A percentile compares a stretch with the other conserved stretches of the same genome.
Evolutionary conservation across 768 basidiomycete genomes (phyloP).

Genomic region (Pleurotus citrinopileatus): DNA sequence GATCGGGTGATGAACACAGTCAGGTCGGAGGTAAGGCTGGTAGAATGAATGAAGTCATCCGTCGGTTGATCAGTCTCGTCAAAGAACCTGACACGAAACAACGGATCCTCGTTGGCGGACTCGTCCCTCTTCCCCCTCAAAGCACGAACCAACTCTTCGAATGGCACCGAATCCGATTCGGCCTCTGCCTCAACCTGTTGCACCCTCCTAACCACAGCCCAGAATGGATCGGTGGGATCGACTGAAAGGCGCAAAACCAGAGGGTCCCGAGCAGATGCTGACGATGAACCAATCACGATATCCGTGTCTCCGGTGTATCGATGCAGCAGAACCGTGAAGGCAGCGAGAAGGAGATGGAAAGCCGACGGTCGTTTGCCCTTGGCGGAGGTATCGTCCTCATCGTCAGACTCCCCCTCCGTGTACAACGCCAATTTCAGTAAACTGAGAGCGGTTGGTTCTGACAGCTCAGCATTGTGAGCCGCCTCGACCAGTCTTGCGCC

Average conservation of each 20-base stretch:
- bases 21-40: slow-evolving; percentile 86
- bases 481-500: slow-evolving; percentile 82
- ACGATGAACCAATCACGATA: slow-evolving; percentile 87
- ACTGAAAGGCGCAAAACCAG: slow-evolving; percentile 81
- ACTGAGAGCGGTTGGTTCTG: slow-evolving; percentile 71
- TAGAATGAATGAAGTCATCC: slow-evolving; percentile 73
- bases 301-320: slow-evolving; percentile 96
- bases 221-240: slow-evolving; percentile 85
- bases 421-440: slow-evolving; percentile 81
- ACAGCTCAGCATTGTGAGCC: slow-evolving; percentile 66
- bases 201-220: slow-evolving; percentile 82
- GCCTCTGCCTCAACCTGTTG: slow-evolving; percentile 84
- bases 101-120: slow-evolving; percentile 47
- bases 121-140: slow-evolving; percentile 68
- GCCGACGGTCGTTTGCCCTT: slow-evolving; percentile 61
- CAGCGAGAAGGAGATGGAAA: slow-evolving; percentile 89
- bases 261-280: slow-evolving; percentile 70
- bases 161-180: slow-evolving; percentile 76
- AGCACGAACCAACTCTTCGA: slow-evolving; percentile 69
- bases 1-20: slow-evolving; percentile 85
- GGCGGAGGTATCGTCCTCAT: slow-evolving; percentile 42
- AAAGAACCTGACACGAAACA: slow-evolving; percentile 96
- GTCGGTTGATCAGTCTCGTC: slow-evolving; percentile 80
- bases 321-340: slow-evolving; percentile 88
- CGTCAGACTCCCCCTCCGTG: slow-evolving; percentile 51